Base-by-base conservation (phyloP, 23 red algal species). In the Gracilaria domingensis region DNA sequence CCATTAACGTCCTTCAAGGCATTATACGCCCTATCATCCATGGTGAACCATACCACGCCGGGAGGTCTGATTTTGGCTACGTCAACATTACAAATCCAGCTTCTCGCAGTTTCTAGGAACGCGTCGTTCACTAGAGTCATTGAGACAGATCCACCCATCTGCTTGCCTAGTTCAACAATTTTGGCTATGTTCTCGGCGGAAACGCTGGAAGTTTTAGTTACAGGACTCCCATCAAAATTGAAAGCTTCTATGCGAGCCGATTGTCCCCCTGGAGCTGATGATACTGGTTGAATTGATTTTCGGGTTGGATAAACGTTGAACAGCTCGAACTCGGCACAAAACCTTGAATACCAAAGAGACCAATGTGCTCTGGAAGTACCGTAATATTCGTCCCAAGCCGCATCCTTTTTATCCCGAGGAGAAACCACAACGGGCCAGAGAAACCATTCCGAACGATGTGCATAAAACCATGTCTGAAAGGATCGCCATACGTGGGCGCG, bases 51-150 rank as follows among this genome's bases (percentile, higher is more conserved):
- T 75, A 95, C 85, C 12, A 95, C 86, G 16, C 93, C 93, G 23
- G 93, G 93, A 30, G 93, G 93, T 39, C 93, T 75, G n/a, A 90
- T 70, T 0, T 71, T 36, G 23, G 93, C 93, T 23, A 72, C 80
- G 32, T 95, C 86, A 40, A 95, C 93, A 78, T 95, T 95, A 64
- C 93, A 95, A 47, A 95, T 79, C 85, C 84, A 95, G 77, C 83
- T 88, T 70, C 69, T 61, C 7, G 93, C 93, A 33, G 86, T 89
- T 54, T 88, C 84, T 32, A 95, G 25, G 65, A 95, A 95, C 23
- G 75, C 93, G 24, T 75, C 34, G 45, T 88, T 95, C 49, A 95
- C 81, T 4, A 95, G 47, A 37, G 93, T 95, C 76, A 95, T 64
- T 36, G 93, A 95, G 16, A 95, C 79, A 4, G 85, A 51, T 26